phyloP scores from a whole-genome alignment of 257 asterid species.

The Thymus quinquecostatus region DNA sequence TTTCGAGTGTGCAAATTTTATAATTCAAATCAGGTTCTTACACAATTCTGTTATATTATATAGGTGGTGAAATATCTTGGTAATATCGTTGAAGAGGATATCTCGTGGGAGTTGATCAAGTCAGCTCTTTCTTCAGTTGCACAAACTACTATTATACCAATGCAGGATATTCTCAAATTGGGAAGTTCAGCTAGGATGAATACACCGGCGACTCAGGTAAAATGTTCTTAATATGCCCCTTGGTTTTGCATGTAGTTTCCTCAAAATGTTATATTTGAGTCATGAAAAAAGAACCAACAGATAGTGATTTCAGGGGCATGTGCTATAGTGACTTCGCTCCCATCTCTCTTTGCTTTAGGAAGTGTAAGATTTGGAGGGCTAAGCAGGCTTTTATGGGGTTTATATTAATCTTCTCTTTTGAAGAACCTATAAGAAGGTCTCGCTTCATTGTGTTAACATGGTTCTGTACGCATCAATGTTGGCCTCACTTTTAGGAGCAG shows the following conservation, averaged over 20 bases:
- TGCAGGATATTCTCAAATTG: slow-evolving; percentile 92
- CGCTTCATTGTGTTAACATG: not conserved
- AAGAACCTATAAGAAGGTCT: not conserved
- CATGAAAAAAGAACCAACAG: not conserved
- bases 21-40: slow-evolving; percentile 17
- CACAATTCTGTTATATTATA: slow-evolving; percentile 22
- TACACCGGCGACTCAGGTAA: slow-evolving; percentile 91
- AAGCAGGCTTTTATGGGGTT: not conserved
- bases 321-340: too few species aligned
- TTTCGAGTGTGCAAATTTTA: slow-evolving; percentile 2
- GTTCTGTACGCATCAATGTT: not conserved
- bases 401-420: not conserved
- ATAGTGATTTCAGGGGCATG: not conserved
- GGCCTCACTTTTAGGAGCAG: not conserved
- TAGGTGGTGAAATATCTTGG: slow-evolving; percentile 85
- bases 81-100: slow-evolving; percentile 55
- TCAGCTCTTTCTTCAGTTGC: slow-evolving; percentile 89
- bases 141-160: slow-evolving; percentile 82
- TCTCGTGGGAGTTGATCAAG: slow-evolving; percentile 83
- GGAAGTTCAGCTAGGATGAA: slow-evolving; percentile 96
- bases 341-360: not conserved
- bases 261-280: not conserved
- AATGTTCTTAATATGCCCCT: not conserved
- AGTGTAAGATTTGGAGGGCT: not conserved
- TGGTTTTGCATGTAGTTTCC: not conserved